Evolutionary conservation across 192 early-diverging fungal species (phyloP), one percentile per base, ranked within the genome.

Genomic region (Pilaira anomala): DNA sequence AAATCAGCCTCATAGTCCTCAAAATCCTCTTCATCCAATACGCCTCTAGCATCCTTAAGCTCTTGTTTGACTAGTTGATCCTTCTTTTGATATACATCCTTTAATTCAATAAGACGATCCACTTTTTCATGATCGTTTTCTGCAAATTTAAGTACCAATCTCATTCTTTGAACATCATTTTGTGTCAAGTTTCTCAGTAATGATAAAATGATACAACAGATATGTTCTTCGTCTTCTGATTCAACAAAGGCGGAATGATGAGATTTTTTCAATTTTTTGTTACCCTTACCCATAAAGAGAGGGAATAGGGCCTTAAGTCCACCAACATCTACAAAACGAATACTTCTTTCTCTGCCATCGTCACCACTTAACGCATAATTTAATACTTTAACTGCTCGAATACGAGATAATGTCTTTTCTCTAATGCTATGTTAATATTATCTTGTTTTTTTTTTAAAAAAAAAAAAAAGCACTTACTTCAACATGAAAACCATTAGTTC

Each of bases 401-500:
- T 87, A 16, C 93, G 79, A 2, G 88, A 76, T 73, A 94, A 82
- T 64, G 85, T 87, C 57, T 84, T 87, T 72, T 94, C 90, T 67
- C 84, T 89, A 55, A 22, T 46, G 16, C n/a, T n/a, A n/a, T n/a
- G n/a, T n/a, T n/a, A n/a, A n/a, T n/a, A n/a, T n/a, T n/a, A n/a
- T n/a, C n/a, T n/a, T n/a, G n/a, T n/a, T n/a, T n/a, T n/a, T n/a
- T n/a, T n/a, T 19, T 45, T 39, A 2, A 14, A 26, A 13, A 19
- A 39, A 33, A 13, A 28, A 39, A 22, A 18, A 13, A 30, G 28
- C 11, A 71, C 70, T 36, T 75, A 85, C 87, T 91, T 92, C 67
- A 95, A 78, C 81, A 96, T 83, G 29, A 97, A 76, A 18, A 94
- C 73, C 91, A 99, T 88, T 48, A 97, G 67, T 66, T 97, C 95